Base-by-base conservation (phyloP, 1,284 basidiomycete genomes). In the Irpex lacteus region DNA sequence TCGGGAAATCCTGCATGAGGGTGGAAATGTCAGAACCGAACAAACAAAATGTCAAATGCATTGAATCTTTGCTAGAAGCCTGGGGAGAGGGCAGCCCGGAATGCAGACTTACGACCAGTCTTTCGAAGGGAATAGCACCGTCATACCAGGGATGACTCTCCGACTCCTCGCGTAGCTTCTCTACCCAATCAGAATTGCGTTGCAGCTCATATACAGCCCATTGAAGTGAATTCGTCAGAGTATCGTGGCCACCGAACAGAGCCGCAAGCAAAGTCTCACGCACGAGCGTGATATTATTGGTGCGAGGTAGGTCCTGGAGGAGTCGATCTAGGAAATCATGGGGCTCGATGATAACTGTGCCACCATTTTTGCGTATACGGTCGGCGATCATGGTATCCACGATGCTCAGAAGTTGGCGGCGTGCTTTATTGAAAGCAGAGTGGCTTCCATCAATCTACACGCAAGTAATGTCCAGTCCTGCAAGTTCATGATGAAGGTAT, bases 201-300 rank as follows among this genome's bases (percentile, higher is more conserved):
- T 61, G 64, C n/a, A 73, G 64, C 36, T 68, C 68, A 40, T 72
- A 59, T 15, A 73, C 61, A 9, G 67, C 60, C 72, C 72, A 73
- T 4, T 61, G 61, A 15, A 73, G 67, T 3, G 60, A 62, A 47
- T 72, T 71, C 62, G 68, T 68, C 3, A 67, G 70, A 59, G 69
- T 74, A 60, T 73, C 72, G 3, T 67, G 60, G 0, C 71, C 69
- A 13, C 70, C 72, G 40, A 73, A 73, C n/a, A 74, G 62, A 5
- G 73, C 57, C 3, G 67, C 66, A n/a, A 74, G 68, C 7, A 74
- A 64, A 3, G 66, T 68, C 53, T 73, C 71, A 5, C 70, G 65
- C 5, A 72, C 55, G 18, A 67, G 36, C 5, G 68, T 63, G 19
- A 21, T 11, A 5, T 54, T 32, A 18, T 19, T 21, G 52, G 26